A percentile compares a stretch with the other conserved stretches of the same genome.
These are phyloP conservation scores for Neopestalotiopsis rosae DNA, from an alignment of 2,329 filamentous ascomycete genomes.

Conservation along the genomic window DNA sequence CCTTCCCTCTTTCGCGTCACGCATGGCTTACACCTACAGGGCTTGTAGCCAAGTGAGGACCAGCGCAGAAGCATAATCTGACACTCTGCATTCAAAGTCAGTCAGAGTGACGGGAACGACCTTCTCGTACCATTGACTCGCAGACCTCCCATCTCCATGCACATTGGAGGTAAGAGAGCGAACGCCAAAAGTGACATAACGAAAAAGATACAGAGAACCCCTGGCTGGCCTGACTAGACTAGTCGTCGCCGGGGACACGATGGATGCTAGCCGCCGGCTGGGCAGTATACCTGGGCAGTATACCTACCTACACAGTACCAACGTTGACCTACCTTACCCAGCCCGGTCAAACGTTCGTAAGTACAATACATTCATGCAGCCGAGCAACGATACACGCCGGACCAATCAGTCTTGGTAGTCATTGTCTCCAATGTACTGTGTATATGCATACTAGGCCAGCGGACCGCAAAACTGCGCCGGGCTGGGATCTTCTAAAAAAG, in stretches of 20 bases:
- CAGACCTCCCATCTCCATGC: background rate
- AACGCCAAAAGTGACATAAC: background rate
- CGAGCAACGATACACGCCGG: background rate
- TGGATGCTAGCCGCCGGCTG: conserved; percentile 1
- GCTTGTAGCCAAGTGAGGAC: background rate
- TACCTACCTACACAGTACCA: background rate
- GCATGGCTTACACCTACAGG: background rate
- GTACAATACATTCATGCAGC: background rate
- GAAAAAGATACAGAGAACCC: background rate
- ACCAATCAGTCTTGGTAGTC: background rate
- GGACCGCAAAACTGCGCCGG: background rate
- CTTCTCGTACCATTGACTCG: background rate
- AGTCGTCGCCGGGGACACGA: background rate
- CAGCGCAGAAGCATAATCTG: background rate
- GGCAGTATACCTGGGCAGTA: background rate
- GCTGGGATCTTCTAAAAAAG: background rate
- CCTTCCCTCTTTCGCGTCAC: background rate
- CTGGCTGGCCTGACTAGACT: background rate
- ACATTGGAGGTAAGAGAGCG: background rate
- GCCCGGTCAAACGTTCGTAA: background rate
- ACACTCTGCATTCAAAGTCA: background rate
- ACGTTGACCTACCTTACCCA: background rate
- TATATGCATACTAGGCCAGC: background rate
- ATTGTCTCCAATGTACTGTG: background rate
- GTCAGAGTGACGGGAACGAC: background rate